These are phyloP conservation scores for Phaeosphaeriaceae sp. DNA, from an alignment of 2,329 filamentous ascomycete species.

Conservation along the genomic window DNA sequence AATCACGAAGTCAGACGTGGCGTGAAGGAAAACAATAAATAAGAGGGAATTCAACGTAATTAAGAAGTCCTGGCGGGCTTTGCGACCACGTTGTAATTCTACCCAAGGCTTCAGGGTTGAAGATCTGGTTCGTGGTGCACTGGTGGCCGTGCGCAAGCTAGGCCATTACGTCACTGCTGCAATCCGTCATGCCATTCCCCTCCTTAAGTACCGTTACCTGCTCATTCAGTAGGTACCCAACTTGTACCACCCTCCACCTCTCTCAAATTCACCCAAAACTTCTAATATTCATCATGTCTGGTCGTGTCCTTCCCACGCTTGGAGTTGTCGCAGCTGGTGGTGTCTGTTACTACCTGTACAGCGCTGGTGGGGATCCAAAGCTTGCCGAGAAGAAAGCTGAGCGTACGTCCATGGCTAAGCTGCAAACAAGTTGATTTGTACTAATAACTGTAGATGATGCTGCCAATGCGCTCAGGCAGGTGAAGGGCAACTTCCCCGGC, in stretches of 20 bases:
- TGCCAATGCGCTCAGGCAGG: conserved; percentile 68
- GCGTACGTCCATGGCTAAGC: conserved; percentile 62
- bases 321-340: conserved; percentile 59
- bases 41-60: no score
- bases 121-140: conserved; percentile 25
- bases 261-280: conserved; percentile 5
- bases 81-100: background rate
- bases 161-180: conserved; percentile 33
- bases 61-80: background rate
- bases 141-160: conserved; percentile 22
- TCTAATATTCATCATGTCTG: conserved; percentile 32
- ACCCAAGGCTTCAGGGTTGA: conserved; percentile 2
- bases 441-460: conserved; percentile 70
- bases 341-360: conserved; percentile 86
- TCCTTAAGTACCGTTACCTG: conserved; percentile 29
- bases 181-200: conserved; percentile 26
- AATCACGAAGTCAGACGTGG: background rate
- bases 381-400: conserved; percentile 86
- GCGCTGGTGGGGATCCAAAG: conserved; percentile 79
- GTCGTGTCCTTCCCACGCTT: conserved; percentile 30
- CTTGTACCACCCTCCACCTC: conserved; percentile 8
- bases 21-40: no score
- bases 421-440: background rate
- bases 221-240: conserved; percentile 7
- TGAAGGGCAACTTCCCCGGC: conserved; percentile 71